Evolutionary conservation across 306 rosid genomes (phyloP).

Genomic region (Begonia masoniana): DNA sequence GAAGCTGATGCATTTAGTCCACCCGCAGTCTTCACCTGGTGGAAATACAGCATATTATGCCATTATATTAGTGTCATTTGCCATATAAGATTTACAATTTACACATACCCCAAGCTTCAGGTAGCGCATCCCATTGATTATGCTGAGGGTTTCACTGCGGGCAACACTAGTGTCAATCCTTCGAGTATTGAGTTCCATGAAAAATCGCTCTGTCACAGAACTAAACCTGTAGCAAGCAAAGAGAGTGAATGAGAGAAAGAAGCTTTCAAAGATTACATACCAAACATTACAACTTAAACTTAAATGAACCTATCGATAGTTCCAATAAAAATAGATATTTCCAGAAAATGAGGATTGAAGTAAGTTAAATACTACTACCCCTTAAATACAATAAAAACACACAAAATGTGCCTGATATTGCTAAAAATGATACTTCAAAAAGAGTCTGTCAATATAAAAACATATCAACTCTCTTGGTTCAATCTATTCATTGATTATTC

Average conservation of each 20-base stretch:
- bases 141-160: slow-evolving; percentile 94
- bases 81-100: slow-evolving; percentile 8
- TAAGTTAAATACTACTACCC: too few species aligned
- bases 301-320: too few species aligned
- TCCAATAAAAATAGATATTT: too few species aligned
- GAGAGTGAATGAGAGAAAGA: too few species aligned
- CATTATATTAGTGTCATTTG: slow-evolving; percentile 12
- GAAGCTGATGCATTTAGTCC: slow-evolving; percentile 98
- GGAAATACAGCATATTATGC: slow-evolving; percentile 25
- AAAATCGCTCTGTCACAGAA: slow-evolving; percentile 95
- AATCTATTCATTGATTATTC: too few species aligned
- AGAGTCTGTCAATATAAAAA: neutral
- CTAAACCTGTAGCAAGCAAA: slow-evolving; percentile 53
- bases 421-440: too few species aligned
- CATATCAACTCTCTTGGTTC: too few species aligned
- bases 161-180: slow-evolving; percentile 76
- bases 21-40: slow-evolving; percentile 94
- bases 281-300: too few species aligned
- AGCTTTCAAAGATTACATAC: too few species aligned
- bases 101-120: slow-evolving; percentile 89
- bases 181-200: slow-evolving; percentile 94
- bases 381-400: too few species aligned
- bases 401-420: too few species aligned
- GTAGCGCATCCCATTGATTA: slow-evolving; percentile 98
- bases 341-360: too few species aligned